Evolutionary conservation across 2,329 filamentous ascomycete genomes (phyloP).

Genomic region (Trichoderma simmonsii): DNA sequence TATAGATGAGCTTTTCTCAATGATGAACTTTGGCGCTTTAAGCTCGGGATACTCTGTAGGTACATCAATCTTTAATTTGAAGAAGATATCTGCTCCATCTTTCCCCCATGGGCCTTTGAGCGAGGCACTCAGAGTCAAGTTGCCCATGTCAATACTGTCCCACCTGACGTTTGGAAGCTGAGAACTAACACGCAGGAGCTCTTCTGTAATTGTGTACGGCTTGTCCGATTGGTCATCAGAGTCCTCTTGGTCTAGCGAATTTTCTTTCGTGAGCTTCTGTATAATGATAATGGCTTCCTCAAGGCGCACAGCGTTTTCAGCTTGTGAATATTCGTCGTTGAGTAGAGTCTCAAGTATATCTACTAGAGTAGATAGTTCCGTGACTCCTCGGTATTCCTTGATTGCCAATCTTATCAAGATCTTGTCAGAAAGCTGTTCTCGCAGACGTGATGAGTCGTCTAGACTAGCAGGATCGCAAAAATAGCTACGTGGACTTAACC

Average conservation of each 20-base stretch:
- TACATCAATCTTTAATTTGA: slow-evolving; percentile 60
- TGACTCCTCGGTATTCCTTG: not conserved
- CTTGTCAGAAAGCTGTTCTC: not conserved
- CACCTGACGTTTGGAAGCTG: slow-evolving; percentile 63
- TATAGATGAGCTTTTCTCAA: slow-evolving; percentile 63
- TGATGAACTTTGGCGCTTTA: slow-evolving; percentile 55
- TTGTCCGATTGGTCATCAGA: slow-evolving; percentile 57
- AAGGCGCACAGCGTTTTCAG: not conserved
- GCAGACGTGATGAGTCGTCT: not conserved
- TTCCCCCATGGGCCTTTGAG: slow-evolving; percentile 63
- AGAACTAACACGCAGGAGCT: slow-evolving; percentile 59
- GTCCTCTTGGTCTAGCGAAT: not conserved
- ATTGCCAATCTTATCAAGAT: not conserved
- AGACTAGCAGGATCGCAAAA: not conserved
- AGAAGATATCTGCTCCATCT: slow-evolving; percentile 55
- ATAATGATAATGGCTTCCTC: not conserved
- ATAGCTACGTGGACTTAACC: not conserved
- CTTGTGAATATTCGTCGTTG: not conserved
- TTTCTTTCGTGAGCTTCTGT: not conserved
- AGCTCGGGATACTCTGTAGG: slow-evolving; percentile 57
- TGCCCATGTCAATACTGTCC: slow-evolving; percentile 63
- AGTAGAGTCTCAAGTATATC: not conserved
- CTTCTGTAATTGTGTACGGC: slow-evolving; percentile 60
- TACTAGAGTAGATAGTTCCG: not conserved
- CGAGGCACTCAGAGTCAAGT: slow-evolving; percentile 55